Evolutionary conservation across 345 rosid species (phyloP), one percentile per base, ranked within the genome.

Genomic region (Streptanthus diversifolius): DNA sequence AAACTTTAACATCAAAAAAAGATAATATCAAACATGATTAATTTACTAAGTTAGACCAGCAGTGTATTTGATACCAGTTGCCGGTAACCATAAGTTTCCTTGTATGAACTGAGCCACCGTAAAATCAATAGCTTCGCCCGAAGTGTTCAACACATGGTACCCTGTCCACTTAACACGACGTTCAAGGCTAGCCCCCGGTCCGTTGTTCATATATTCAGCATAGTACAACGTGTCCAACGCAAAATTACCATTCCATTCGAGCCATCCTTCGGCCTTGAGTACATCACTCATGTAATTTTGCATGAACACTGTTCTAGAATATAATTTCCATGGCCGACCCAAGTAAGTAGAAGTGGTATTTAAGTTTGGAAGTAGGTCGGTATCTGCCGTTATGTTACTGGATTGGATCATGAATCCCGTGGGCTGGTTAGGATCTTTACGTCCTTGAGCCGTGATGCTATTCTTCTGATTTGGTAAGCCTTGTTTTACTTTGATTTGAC

Each of bases 321-420:
- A 91, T 1, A 68, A 59, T 62, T 90, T 91, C 99, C 97, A 93
- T 0, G 99, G 99, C 35, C 97, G 73, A 3, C 97, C 99, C 3
- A 93, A 86, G 79, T 85, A 93, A 24, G 90, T 89, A 53, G 39
- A 21, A 0, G 88, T 84, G 0, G 82, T 64, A 75, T 74, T 82
- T 43, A 81, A 22, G 5, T 18, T 74, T 5, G 88, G 89, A 32
- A 80, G 18, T 37, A 89, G 79, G 40, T 85, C 95, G 21, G 77
- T 68, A 65, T 91, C 96, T 9, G 93, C 87, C 0, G 92, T 68
- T 33, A 93, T 85, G 22, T 83, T 87, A 77, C 97, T 83, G 57
- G 86, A 90, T 66, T 93, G 97, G 72, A 93, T 79, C n/a, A 91
- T 87, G 83, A 89, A 86, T 5, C 97, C 99, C 0, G 95, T 84